Percentiles rank a stretch among this genome's conserved stretches.
phyloP scores from a whole-genome alignment of 305 asterid genomes.

The Solanum aculeatissimum region DNA sequence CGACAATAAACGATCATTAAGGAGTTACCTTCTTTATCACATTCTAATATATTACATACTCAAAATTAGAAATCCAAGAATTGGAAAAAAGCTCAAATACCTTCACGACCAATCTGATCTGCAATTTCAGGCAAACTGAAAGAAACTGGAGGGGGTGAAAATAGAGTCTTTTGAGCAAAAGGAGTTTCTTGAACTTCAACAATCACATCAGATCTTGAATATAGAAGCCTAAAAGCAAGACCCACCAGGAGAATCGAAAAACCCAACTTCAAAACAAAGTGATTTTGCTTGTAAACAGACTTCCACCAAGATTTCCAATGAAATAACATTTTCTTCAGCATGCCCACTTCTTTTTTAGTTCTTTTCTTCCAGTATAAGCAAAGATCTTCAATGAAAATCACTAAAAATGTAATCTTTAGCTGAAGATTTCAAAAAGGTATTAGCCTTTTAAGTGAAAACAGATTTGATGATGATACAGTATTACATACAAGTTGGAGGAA shows the following conservation, averaged over 20 bases:
- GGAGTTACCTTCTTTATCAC: not conserved
- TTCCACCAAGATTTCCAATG: slow-evolving; percentile 39
- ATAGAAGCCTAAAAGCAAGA: slow-evolving; percentile 35
- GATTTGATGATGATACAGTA: not conserved
- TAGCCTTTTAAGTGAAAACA: not conserved
- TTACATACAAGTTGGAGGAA: not conserved
- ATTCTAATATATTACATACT: not conserved
- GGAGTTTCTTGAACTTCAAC: slow-evolving; percentile 22
- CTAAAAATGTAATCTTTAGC: not conserved
- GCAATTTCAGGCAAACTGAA: not conserved
- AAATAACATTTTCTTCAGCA: slow-evolving; percentile 29
- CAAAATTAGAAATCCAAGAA: not conserved
- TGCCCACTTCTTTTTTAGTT: not conserved
- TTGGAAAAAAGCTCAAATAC: slow-evolving; percentile 12
- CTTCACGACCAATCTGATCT: slow-evolving; percentile 22
- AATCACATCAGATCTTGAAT: slow-evolving; percentile 31
- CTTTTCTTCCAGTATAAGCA: not conserved
- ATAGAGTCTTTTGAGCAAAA: slow-evolving; percentile 13
- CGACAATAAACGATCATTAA: not conserved
- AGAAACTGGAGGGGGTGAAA: slow-evolving; percentile 6
- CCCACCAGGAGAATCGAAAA: slow-evolving; percentile 39
- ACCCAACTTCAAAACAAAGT: slow-evolving; percentile 43
- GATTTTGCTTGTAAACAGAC: slow-evolving; percentile 28
- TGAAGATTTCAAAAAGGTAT: not conserved
- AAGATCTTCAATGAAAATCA: not conserved